These are phyloP conservation scores for Leishmania tropica DNA, from an alignment of 208 protist species.

Conservation along the genomic window DNA sequence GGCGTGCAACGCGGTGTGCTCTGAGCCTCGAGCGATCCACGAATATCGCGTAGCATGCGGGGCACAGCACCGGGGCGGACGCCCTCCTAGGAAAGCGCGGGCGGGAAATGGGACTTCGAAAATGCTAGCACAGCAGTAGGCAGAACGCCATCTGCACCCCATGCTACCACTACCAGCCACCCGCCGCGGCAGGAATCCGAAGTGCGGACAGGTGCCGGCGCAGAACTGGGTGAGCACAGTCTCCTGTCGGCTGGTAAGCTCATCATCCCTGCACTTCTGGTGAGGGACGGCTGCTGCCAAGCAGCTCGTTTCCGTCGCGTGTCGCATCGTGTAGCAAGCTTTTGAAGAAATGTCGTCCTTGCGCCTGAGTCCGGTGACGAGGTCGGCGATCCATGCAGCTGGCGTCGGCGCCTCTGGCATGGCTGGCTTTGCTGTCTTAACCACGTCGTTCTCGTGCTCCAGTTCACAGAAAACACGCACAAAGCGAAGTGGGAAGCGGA, in stretches of 20 bases:
- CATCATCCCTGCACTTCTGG: background rate
- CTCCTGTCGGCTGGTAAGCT: background rate
- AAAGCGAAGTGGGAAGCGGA: background rate
- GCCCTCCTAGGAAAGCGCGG: background rate
- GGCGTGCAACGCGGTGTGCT: background rate
- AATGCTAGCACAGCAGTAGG: background rate
- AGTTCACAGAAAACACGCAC: background rate
- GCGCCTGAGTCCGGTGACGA: background rate
- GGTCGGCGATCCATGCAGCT: background rate
- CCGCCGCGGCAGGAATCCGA: no score
- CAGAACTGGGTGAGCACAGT: background rate
- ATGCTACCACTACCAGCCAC: background rate
- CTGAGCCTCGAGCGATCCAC: no score
- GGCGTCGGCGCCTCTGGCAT: background rate
- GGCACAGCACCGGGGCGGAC: background rate
- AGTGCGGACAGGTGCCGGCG: no score
- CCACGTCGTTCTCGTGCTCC: background rate
- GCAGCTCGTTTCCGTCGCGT: background rate
- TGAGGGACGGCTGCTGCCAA: background rate
- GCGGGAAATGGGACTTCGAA: background rate
- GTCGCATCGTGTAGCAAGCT: background rate
- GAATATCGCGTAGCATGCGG: no score
- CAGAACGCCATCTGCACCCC: background rate
- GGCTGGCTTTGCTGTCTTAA: background rate
- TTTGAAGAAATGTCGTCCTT: background rate